Conservation (phyloP, 768 basidiomycete species). For the Suillus americanus region DNA sequence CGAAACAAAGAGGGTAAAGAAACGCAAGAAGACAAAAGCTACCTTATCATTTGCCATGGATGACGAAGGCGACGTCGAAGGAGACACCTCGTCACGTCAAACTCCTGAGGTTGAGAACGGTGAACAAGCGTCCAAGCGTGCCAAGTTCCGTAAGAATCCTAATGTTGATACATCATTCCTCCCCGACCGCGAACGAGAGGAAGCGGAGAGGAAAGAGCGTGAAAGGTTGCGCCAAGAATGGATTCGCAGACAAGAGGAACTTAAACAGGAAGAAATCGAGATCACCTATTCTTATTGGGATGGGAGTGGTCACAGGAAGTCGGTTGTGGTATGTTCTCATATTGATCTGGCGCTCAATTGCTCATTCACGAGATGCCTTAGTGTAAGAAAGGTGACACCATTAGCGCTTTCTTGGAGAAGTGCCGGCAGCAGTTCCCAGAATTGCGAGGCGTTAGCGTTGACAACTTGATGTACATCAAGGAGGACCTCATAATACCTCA, state of each 20-base stretch:
- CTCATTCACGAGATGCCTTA: constrained; percentile 31
- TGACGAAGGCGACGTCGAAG: constrained; percentile 58
- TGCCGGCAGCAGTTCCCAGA: constrained; percentile 93
- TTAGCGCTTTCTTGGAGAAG: constrained; percentile 87
- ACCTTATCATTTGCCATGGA: constrained; percentile 92
- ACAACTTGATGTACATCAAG: constrained; percentile 99
- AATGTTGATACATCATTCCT: constrained; percentile 97
- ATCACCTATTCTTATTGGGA: constrained; percentile 98
- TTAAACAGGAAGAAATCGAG: constrained; percentile 78
- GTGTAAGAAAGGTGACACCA: constrained; percentile 97
- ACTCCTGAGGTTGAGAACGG: constrained; percentile 38
- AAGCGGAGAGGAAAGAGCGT: constrained; percentile 83
- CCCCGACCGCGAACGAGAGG: constrained; percentile 96
- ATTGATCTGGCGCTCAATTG: not conserved
- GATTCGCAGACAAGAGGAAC: constrained; percentile 69
- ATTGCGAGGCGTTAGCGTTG: constrained; percentile 83
- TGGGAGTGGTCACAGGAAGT: constrained; percentile 94
- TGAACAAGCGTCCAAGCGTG: constrained; percentile 59
- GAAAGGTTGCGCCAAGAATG: constrained; percentile 90
- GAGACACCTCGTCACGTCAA: constrained; percentile 38
- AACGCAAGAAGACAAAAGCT: constrained; percentile 89
- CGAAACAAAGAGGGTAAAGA: constrained; percentile 83
- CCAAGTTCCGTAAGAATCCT: constrained; percentile 92
- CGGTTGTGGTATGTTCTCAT: constrained; percentile 66
- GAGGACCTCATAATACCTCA: constrained; percentile 98